These are phyloP conservation scores for Bruguiera sexangula DNA, from an alignment of 345 rosid species.

Conservation along the genomic window DNA sequence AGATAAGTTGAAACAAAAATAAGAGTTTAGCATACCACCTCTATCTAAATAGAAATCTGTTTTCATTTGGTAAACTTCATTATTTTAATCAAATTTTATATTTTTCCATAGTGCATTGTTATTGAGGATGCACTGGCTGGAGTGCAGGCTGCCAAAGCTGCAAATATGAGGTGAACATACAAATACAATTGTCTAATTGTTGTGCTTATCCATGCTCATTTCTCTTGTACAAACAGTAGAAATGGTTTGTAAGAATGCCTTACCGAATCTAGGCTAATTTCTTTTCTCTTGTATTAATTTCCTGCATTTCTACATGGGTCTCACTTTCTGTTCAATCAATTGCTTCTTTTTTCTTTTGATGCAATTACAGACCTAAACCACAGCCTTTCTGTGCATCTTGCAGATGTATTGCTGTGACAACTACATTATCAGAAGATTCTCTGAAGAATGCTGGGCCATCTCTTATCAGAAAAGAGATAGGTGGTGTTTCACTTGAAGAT, in stretches of 20 bases:
- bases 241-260: conserved; percentile 5
- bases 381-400: conserved; percentile 26
- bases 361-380: background rate
- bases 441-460: conserved; percentile 67
- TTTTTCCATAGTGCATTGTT: conserved; percentile 63
- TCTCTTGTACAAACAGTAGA: background rate
- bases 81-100: too few relatives aligned
- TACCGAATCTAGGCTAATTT: background rate
- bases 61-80: too few relatives aligned
- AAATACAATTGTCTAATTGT: conserved; percentile 9
- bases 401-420: conserved; percentile 92
- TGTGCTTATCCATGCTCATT: background rate
- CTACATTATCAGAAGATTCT: conserved; percentile 66
- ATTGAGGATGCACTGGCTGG: conserved; percentile 97
- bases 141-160: conserved; percentile 94
- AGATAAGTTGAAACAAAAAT: background rate
- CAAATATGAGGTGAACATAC: conserved; percentile 75
- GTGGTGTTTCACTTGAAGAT: conserved; percentile 67
- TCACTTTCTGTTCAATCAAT: conserved; percentile 5
- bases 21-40: background rate
- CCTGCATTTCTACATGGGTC: background rate
- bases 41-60: too few relatives aligned
- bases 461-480: conserved; percentile 69
- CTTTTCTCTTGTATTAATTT: conserved; percentile 1
- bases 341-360: conserved; percentile 1